phyloP scores from a whole-genome alignment of 1,284 basidiomycete genomes.

The Rhodotorula sp. region DNA sequence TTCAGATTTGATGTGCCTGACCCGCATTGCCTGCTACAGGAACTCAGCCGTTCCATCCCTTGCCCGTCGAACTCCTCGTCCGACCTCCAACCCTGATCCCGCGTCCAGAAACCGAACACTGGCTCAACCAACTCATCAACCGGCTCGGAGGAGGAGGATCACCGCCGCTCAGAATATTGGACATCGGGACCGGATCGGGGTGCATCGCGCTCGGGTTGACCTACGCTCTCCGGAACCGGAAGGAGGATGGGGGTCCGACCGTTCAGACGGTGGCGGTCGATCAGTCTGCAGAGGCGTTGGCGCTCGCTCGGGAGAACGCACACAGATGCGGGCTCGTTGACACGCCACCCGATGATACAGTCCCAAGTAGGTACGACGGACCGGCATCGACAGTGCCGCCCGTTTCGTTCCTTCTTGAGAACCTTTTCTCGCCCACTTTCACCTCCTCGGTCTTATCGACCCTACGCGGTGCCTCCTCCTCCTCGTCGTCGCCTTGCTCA shows the following conservation, averaged over 20 bases:
- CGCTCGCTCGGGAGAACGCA: constrained; percentile 70
- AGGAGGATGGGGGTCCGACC: constrained; percentile 46
- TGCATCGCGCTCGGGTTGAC: constrained; percentile 67
- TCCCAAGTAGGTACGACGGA: constrained; percentile 44
- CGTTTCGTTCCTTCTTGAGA: constrained; percentile 48
- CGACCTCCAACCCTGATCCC: constrained; percentile 82
- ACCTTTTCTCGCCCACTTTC: constrained; percentile 53
- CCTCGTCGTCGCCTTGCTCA: not conserved
- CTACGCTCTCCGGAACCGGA: not conserved
- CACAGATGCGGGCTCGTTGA: constrained; percentile 47
- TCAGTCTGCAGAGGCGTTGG: constrained; percentile 64
- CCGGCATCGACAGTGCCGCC: constrained; percentile 13
- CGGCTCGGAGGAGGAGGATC: not conserved
- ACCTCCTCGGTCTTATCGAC: not conserved
- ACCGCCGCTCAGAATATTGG: constrained; percentile 57
- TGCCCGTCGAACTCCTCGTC: constrained; percentile 59
- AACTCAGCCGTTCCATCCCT: constrained; percentile 79
- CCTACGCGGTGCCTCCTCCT: no score
- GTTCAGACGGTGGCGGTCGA: constrained; percentile 67
- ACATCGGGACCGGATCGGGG: constrained; percentile 85
- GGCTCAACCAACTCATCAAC: constrained; percentile 51
- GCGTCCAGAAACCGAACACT: constrained; percentile 85
- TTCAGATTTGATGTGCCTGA: not conserved
- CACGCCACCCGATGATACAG: no score
- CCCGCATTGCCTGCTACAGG: constrained; percentile 55